Percentiles rank a stretch among this genome's conserved stretches.
Conservation (phyloP, 257 asterid species). For the Leonotis leonurus region DNA sequence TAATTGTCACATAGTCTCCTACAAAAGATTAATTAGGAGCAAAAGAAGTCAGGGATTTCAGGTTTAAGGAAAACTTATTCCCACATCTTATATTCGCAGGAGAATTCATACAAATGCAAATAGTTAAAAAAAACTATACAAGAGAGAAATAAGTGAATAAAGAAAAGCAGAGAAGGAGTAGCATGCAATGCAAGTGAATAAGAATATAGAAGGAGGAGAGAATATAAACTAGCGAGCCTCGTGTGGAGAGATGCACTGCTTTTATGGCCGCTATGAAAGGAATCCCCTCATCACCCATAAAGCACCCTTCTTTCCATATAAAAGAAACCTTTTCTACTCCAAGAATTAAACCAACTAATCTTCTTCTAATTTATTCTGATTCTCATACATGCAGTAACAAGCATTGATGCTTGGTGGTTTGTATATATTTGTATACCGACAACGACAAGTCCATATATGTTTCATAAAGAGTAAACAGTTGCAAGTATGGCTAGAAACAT, state of each 20-base stretch:
- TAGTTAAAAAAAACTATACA: too few relatives aligned
- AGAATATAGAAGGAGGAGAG: not conserved
- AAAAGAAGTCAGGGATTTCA: too few relatives aligned
- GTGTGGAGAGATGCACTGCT: slow-evolving; percentile 29
- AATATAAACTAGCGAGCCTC: slow-evolving; percentile 18
- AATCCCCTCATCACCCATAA: slow-evolving; percentile 41
- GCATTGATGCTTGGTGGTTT: not conserved
- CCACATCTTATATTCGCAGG: too few relatives aligned
- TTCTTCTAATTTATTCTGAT: slow-evolving; percentile 49
- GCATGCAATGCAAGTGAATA: slow-evolving; percentile 57
- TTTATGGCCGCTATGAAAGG: slow-evolving; percentile 63
- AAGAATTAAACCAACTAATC: slow-evolving; percentile 37
- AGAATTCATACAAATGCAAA: too few relatives aligned
- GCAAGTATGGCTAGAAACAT: slow-evolving; percentile 32
- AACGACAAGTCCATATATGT: not conserved
- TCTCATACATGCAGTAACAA: slow-evolving; percentile 22
- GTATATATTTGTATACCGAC: not conserved
- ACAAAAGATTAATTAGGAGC: too few relatives aligned
- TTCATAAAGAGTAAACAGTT: slow-evolving; percentile 4
- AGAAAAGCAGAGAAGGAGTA: slow-evolving; percentile 16
- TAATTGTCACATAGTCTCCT: too few relatives aligned
- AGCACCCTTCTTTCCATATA: slow-evolving; percentile 26
- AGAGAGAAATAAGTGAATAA: not conserved
- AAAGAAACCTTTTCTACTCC: slow-evolving; percentile 47
- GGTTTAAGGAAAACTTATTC: too few relatives aligned